Evolutionary conservation across 768 basidiomycete species (phyloP).

Genomic region (Tricholoma terreum): DNA sequence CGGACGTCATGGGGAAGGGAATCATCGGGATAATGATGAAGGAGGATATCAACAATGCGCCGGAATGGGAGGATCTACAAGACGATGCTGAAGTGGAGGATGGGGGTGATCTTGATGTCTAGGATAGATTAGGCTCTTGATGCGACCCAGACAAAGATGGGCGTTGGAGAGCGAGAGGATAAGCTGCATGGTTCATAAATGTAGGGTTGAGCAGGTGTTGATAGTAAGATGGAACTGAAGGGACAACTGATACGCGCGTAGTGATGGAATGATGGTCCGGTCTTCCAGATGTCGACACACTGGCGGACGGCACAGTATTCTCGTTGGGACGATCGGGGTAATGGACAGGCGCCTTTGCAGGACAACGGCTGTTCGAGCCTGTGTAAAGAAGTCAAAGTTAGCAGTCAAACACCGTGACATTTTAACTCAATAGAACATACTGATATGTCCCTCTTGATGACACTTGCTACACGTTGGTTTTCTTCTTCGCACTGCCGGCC

Average conservation of each 20-base stretch:
- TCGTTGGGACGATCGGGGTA: background rate
- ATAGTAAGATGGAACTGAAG: too few relatives aligned
- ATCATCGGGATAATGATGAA: background rate
- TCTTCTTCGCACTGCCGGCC: background rate
- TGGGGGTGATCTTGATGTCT: background rate
- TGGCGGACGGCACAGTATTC: background rate
- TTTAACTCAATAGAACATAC: background rate
- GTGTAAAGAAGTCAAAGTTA: background rate
- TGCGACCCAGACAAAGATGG: too few relatives aligned
- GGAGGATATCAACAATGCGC: background rate
- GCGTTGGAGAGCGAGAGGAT: too few relatives aligned
- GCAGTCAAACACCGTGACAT: background rate
- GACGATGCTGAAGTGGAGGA: background rate
- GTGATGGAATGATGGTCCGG: background rate
- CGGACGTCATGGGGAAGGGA: slow-evolving; percentile 3
- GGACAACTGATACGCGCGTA: background rate
- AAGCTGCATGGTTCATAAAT: too few relatives aligned
- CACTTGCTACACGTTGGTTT: background rate
- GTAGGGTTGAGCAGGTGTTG: too few relatives aligned
- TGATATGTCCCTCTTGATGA: background rate
- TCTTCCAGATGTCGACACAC: background rate
- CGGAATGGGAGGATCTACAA: background rate
- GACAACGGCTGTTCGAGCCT: background rate
- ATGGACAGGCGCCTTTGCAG: background rate
- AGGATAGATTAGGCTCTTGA: background rate